Evolutionary conservation across 495 filamentous ascomycete species (phyloP).

Genomic region (Penicillium manginii): DNA sequence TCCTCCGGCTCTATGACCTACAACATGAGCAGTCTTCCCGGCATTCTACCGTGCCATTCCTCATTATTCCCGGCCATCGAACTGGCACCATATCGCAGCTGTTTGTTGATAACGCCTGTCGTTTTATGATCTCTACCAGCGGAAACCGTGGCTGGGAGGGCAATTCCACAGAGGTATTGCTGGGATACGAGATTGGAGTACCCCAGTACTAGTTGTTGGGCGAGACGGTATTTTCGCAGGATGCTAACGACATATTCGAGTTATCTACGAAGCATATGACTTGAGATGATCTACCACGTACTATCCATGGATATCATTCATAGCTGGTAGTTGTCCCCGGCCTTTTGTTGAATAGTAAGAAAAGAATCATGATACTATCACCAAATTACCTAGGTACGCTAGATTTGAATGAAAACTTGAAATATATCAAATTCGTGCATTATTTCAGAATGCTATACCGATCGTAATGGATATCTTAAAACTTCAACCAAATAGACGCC

Average conservation of each 20-base stretch:
- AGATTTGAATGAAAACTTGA: neutral
- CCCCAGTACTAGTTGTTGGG: constrained; percentile 30
- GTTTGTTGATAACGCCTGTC: constrained; percentile 84
- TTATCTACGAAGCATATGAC: constrained; percentile 10
- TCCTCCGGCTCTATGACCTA: constrained; percentile 88
- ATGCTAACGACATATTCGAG: neutral
- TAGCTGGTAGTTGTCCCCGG: neutral
- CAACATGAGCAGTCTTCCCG: constrained; percentile 65
- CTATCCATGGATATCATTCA: neutral
- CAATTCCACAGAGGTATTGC: constrained; percentile 82
- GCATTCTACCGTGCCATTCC: constrained; percentile 84
- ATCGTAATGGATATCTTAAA: neutral
- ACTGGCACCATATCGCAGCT: constrained; percentile 86
- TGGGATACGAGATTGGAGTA: constrained; percentile 89
- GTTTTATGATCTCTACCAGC: constrained; percentile 87
- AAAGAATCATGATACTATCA: too few relatives aligned
- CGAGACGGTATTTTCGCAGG: neutral
- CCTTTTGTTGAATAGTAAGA: neutral
- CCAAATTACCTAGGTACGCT: neutral
- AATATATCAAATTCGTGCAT: neutral
- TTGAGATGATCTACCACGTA: constrained; percentile 5
- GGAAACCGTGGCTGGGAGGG: constrained; percentile 97
- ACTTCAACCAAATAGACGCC: constrained; percentile 13
- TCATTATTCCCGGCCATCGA: constrained; percentile 91
- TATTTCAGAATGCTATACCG: neutral